Evolutionary conservation across 108 stramenopile genomes (phyloP), one percentile per base, ranked within the genome.

Genomic region (Parietichytrium sp.): DNA sequence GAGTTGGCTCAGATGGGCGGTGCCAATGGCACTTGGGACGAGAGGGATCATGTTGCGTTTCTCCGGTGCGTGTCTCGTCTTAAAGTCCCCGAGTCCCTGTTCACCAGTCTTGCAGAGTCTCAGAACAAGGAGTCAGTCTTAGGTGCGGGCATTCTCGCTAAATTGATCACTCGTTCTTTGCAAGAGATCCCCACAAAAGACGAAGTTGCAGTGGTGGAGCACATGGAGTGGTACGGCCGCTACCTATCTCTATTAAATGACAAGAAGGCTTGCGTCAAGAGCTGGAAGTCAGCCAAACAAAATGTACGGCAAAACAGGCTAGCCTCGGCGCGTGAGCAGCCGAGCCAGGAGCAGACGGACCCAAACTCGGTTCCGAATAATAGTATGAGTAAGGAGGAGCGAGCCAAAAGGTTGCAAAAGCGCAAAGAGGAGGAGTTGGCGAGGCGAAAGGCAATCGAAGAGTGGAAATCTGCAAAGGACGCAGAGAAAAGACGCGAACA

Each of bases 51-150:
- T 42, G 42, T 42, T 7, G 61, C 36, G n/a, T 72, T 72, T 27
- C 33, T 72, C n/a, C 61, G 61, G 23, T 72, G 33, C 20, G 61
- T 72, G 33, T 72, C 61, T 16, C 61, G 61, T 27, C 61, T 72
- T n/a, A 72, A 72, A 27, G 61, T 72, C 1, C 20, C 61, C 1
- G 61, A 72, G 29, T 8, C 61, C 10, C 61, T 45, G 20, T 72
- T 72, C 25, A n/a, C 61, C n/a, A 16, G n/a, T 8, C 61, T n/a
- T 20, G 10, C 33, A 0, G 33, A 72, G 20, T 2, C 10, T 8
- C 38, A 33, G 6, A 29, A 53, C 27, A 50, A 50, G 18, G n/a
- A n/a, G 18, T 18, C 16, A n/a, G 49, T 50, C 18, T 18, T 18
- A 50, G 49, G n/a, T 18, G n/a, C 16, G n/a, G 49, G 49, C 49